Evolutionary conservation across 2,329 filamentous ascomycete genomes (phyloP).

Genomic region (Fulvia fulva): DNA sequence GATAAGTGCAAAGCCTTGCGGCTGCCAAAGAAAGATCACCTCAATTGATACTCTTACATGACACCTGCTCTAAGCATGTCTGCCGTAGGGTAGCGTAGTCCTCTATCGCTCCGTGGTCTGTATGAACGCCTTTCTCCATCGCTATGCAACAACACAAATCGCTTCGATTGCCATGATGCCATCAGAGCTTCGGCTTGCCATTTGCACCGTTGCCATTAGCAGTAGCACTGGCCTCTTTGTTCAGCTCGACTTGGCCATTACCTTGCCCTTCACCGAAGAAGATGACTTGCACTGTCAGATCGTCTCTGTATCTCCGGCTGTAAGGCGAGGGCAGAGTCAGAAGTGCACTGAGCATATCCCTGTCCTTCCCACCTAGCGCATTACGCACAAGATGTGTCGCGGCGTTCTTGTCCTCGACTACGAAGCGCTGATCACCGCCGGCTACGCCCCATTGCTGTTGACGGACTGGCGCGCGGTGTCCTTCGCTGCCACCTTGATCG

Average conservation of each 20-base stretch:
- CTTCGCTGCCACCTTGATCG: constrained; percentile 49
- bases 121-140: neutral
- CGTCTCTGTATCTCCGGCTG: constrained; percentile 86
- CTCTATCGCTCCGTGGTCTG: neutral
- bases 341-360: constrained; percentile 88
- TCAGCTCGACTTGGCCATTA: constrained; percentile 74
- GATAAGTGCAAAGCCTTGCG: neutral
- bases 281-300: constrained; percentile 95
- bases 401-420: constrained; percentile 91
- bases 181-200: constrained; percentile 27
- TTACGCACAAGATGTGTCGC: constrained; percentile 95
- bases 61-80: neutral
- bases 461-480: constrained; percentile 82
- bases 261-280: constrained; percentile 85
- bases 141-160: neutral
- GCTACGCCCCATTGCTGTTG: constrained; percentile 87
- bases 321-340: constrained; percentile 89
- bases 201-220: constrained; percentile 23
- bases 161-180: neutral
- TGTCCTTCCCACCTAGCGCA: constrained; percentile 86
- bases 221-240: constrained; percentile 75
- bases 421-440: constrained; percentile 73
- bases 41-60: neutral
- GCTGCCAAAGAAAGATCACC: neutral
- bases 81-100: neutral